Base-by-base conservation (phyloP, 2,329 filamentous ascomycete genomes). In the Colletotrichum shisoi region DNA sequence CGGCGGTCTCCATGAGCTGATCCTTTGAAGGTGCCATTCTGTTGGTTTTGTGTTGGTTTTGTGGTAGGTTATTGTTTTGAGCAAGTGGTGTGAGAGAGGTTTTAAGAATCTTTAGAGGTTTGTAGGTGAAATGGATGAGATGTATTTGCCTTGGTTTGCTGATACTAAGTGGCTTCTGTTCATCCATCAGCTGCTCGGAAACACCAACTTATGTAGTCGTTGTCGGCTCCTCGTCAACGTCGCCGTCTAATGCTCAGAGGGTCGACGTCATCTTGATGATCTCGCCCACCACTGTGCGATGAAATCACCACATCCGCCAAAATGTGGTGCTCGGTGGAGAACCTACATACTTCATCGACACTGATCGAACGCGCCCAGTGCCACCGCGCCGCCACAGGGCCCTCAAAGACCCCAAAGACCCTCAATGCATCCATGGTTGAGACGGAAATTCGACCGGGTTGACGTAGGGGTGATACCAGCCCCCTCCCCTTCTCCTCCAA, bases 1-100 rank as follows among this genome's bases (percentile, higher is more conserved):
- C 74, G 63, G 82, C 78, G 62, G 84, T 80, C 60, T 79, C 72
- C 68, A 79, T 77, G 63, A 81, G 78, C 66, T 80, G 75, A 37
- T 79, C 74, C 71, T 73, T 63, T 71, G 71, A 65, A 27, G 65
- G 68, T 45, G 71, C 71, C 75, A 77, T 78, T 67, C 49, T 64
- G 21, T 21, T n/a, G n/a, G n/a, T n/a, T n/a, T n/a, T n/a, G 48
- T 54, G 27, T 8, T 24, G 31, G 13, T 42, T 17, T 53, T 40
- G 21, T 42, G 21, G 24, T 34, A 19, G 12, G 39, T 42, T 6
- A 2, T 17, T 21, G 27, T 13, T 40, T 27, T 31, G 39, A 31
- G 11, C 31, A 4, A 37, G 44, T 34, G 19, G 24, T 39, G 15
- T 39, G 37, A 42, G 34, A 19, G 52, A 19, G 52, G 31, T 39